Evolutionary conservation across 768 basidiomycete species (phyloP), one percentile per base, ranked within the genome.

Genomic region (Clathrus columnatus): DNA sequence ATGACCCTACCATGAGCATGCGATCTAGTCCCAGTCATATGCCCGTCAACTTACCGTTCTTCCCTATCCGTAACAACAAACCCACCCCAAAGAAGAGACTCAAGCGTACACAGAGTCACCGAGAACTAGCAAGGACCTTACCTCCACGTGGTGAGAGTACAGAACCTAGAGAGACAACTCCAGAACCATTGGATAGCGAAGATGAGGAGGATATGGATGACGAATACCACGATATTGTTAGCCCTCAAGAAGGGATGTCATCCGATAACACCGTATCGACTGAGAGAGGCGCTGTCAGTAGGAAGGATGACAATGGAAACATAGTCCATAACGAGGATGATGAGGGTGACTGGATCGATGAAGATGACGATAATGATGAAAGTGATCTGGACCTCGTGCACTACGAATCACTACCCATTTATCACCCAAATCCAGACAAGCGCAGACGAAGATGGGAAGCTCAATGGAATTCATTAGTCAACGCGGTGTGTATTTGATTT

Each of bases 131-230:
- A 4, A 11, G 10, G 30, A 82, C 82, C 63, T 84, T 82, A 1
- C 87, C 87, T 1, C 86, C 85, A 8, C 75, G 87, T 11, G 87
- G 90, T 17, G 84, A 88, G 62, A 89, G 86, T 61, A 91, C 87
- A 0, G 86, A 89, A 61, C 87, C 87, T 6, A 71, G 87, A 42
- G 87, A 90, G 60, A 89, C 87, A 10, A 87, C 83, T 59, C 87
- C 85, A 0, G 87, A 89, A 69, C 82, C 83, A 45, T 84, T 82
- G 0, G 83, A 80, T 17, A 86, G 86, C 1, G 87, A 90, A 64
- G 86, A 87, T 67, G 68, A 51, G 17, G 50, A 45, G 11, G 28
- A 55, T 2, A 29, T 27, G 3, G n/a, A 50, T 1, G 56, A 48
- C 26, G 50, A 36, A 5, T 46, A 27, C 7, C 24, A 50, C 14